Percentiles rank a stretch among this genome's conserved stretches.
These are phyloP conservation scores for Globisporangium radiosum DNA, from an alignment of 352 stramenopile species.

Conservation along the genomic window DNA sequence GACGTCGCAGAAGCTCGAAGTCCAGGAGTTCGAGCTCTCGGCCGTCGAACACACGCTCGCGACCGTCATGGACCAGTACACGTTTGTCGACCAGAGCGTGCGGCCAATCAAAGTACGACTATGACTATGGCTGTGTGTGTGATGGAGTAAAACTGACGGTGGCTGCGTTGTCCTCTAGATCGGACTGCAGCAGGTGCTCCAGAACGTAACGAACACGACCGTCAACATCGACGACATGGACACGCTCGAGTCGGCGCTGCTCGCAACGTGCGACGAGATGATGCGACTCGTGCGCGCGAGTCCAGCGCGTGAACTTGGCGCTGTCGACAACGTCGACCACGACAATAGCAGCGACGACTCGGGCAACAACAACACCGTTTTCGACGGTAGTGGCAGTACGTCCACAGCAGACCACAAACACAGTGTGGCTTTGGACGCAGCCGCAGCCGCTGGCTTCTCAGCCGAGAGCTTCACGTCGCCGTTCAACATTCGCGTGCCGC, in stretches of 20 bases:
- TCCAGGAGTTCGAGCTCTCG: constrained; percentile 63
- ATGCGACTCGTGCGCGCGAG: constrained; percentile 55
- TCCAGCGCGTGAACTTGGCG: not conserved
- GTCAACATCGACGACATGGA: constrained; percentile 66
- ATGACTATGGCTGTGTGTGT: not conserved
- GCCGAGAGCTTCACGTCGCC: constrained; percentile 63
- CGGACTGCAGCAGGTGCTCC: constrained; percentile 71
- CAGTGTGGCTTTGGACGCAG: not conserved
- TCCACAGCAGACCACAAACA: not conserved
- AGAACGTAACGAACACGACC: constrained; percentile 64
- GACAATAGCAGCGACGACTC: not conserved
- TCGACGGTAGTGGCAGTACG: constrained; percentile 1
- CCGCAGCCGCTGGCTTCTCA: constrained; percentile 12
- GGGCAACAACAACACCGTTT: constrained; percentile 1
- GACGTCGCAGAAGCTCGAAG: constrained; percentile 61
- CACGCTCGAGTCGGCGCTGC: constrained; percentile 46
- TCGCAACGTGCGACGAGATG: constrained; percentile 67
- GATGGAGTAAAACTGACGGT: not conserved
- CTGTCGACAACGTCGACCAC: not conserved
- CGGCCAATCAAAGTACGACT: constrained; percentile 58
- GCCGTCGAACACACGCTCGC: constrained; percentile 48
- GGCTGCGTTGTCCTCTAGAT: constrained; percentile 27
- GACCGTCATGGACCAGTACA: constrained; percentile 77
- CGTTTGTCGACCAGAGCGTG: constrained; percentile 76
- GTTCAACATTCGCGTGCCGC: constrained; percentile 65